These are phyloP conservation scores for Coniferiporia weirii DNA, from an alignment of 1,284 basidiomycete species.

Conservation along the genomic window DNA sequence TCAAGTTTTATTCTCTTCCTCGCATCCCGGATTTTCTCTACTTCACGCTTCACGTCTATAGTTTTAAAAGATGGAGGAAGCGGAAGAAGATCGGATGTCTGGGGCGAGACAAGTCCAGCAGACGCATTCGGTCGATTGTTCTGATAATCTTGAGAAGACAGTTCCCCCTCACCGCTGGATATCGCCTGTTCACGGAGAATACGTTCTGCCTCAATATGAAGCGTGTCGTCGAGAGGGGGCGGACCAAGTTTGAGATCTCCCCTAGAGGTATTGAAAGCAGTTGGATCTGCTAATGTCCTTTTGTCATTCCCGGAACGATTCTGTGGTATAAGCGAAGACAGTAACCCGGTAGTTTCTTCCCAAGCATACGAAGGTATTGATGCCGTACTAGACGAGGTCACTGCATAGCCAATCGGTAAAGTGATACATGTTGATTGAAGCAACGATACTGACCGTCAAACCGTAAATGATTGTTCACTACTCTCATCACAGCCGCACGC, in stretches of 20 bases:
- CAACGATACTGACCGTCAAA: constrained; percentile 69
- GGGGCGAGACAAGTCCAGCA: constrained; percentile 56
- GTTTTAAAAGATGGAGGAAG: constrained; percentile 79
- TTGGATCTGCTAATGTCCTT: constrained; percentile 43
- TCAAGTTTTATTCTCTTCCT: constrained; percentile 87
- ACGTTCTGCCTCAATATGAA: constrained; percentile 75
- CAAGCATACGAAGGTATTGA: constrained; percentile 58
- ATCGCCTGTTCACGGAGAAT: constrained; percentile 66
- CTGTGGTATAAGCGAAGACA: constrained; percentile 72
- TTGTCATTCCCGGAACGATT: constrained; percentile 37
- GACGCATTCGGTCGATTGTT: constrained; percentile 41
- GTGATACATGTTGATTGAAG: constrained; percentile 7
- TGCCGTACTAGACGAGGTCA: constrained; percentile 66
- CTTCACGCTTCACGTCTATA: constrained; percentile 88
- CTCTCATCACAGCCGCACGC: constrained; percentile 81
- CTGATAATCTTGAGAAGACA: constrained; percentile 56
- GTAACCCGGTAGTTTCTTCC: constrained; percentile 79
- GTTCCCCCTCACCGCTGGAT: constrained; percentile 53
- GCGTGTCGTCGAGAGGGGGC: constrained; percentile 70
- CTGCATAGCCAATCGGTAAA: constrained; percentile 34
- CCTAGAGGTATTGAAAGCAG: constrained; percentile 69
- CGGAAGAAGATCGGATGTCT: constrained; percentile 73
- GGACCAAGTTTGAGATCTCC: constrained; percentile 82
- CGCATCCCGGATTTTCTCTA: constrained; percentile 85
- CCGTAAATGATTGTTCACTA: constrained; percentile 89